phyloP scores from a whole-genome alignment of 495 filamentous ascomycete genomes.

The Talaromyces trachyspermus region DNA sequence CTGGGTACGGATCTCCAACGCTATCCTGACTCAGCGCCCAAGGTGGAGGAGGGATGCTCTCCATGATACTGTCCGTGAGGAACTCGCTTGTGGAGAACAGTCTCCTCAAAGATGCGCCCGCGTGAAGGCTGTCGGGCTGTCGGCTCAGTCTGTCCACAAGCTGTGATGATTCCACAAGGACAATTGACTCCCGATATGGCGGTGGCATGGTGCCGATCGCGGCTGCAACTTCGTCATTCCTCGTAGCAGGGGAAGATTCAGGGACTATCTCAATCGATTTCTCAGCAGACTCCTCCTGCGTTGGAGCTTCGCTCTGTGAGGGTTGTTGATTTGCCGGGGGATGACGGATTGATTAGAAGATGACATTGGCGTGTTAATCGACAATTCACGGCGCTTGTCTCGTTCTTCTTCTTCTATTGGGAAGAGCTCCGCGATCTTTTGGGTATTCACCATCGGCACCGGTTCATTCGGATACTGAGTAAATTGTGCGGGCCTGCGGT shows the following conservation, averaged over 20 bases:
- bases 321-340: too few relatives aligned
- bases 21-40: slow-evolving; percentile 39
- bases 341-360: too few relatives aligned
- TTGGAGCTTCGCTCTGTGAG: slow-evolving; percentile 19
- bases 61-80: slow-evolving; percentile 40
- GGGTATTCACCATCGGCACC: slow-evolving; percentile 35
- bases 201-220: not conserved
- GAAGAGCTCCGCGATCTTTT: slow-evolving; percentile 37
- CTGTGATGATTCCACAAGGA: slow-evolving; percentile 42
- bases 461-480: slow-evolving; percentile 40
- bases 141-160: slow-evolving; percentile 24
- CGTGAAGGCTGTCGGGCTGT: slow-evolving; percentile 8
- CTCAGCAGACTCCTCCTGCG: slow-evolving; percentile 17
- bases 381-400: too few relatives aligned
- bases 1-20: slow-evolving; percentile 16
- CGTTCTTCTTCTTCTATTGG: slow-evolving; percentile 12
- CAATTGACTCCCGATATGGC: slow-evolving; percentile 22
- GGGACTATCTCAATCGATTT: slow-evolving; percentile 29
- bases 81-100: slow-evolving; percentile 32
- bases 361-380: too few relatives aligned
- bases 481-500: slow-evolving; percentile 29
- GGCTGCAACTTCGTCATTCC: slow-evolving; percentile 2
- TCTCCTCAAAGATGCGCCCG: slow-evolving; percentile 9
- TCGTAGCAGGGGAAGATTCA: slow-evolving; percentile 30
- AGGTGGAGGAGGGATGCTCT: slow-evolving; percentile 35